phyloP scores from a whole-genome alignment of 495 filamentous ascomycete genomes.

The Penicillium subrubescens region DNA sequence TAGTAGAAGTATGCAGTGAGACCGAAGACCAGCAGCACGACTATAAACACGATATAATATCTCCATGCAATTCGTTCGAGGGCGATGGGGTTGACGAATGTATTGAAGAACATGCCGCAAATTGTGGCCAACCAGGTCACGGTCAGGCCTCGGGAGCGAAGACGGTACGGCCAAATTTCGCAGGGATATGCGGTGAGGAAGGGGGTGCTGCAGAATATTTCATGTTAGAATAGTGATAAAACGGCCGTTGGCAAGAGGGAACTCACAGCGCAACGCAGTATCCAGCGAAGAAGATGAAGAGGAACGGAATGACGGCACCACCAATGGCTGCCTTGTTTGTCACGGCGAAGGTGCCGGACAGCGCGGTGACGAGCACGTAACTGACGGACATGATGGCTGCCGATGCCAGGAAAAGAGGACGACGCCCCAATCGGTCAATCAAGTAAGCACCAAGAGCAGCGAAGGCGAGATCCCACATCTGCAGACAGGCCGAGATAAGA shows the following conservation, averaged over 20 bases:
- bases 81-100: too few species aligned
- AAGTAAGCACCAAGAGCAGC: slow-evolving; percentile 53
- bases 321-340: slow-evolving; percentile 36
- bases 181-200: slow-evolving; percentile 66
- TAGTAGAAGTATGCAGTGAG: slow-evolving; percentile 63
- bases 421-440: slow-evolving; percentile 58
- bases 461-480: slow-evolving; percentile 49
- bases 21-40: slow-evolving; percentile 33
- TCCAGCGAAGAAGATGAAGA: slow-evolving; percentile 59
- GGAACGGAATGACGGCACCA: slow-evolving; percentile 58
- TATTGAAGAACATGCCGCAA: too few species aligned
- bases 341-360: slow-evolving; percentile 53
- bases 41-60: too few species aligned
- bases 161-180: slow-evolving; percentile 66
- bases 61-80: too few species aligned
- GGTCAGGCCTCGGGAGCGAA: slow-evolving; percentile 68
- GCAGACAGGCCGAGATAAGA: slow-evolving; percentile 26
- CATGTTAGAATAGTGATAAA: neutral
- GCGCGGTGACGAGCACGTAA: slow-evolving; percentile 58
- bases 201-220: slow-evolving; percentile 42
- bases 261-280: slow-evolving; percentile 59
- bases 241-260: too few species aligned
- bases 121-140: slow-evolving; percentile 50
- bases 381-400: slow-evolving; percentile 52
- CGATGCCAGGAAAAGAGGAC: slow-evolving; percentile 56